These are phyloP conservation scores for Lipomyces kockii DNA, from an alignment of 805 yeast species.

Conservation along the genomic window DNA sequence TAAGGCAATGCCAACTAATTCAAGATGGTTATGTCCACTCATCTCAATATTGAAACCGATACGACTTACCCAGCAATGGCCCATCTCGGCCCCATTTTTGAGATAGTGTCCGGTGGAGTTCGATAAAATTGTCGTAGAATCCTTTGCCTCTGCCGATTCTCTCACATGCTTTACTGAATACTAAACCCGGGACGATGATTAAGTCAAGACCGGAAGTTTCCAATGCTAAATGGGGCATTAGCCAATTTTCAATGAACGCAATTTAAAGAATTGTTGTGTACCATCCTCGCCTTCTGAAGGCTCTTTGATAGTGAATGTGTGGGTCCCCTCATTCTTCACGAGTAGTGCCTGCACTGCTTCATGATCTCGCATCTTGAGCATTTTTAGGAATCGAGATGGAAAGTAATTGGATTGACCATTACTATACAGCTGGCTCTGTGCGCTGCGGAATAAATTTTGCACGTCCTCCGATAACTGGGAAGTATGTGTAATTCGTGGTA, in stretches of 20 bases:
- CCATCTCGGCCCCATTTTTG: not conserved
- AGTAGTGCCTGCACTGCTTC: conserved; percentile 3
- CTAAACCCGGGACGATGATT: conserved; percentile 84
- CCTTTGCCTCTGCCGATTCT: conserved; percentile 95
- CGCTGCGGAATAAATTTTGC: conserved; percentile 8
- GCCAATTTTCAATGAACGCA: not conserved
- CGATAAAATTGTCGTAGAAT: conserved; percentile 78
- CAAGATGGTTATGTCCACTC: not conserved
- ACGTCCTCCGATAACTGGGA: conserved; percentile 1
- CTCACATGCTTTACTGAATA: conserved; percentile 58
- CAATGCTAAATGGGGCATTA: conserved; percentile 27
- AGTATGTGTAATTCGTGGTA: conserved; percentile 55
- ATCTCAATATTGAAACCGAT: too few species aligned
- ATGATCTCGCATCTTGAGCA: conserved; percentile 12
- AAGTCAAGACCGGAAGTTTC: conserved; percentile 61
- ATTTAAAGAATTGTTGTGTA: not conserved
- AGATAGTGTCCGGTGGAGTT: conserved; percentile 52
- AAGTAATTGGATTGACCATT: conserved; percentile 6
- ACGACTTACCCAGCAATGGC: conserved; percentile 19
- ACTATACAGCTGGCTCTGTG: conserved; percentile 7
- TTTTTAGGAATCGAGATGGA: conserved; percentile 21
- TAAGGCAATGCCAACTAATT: conserved; percentile 63
- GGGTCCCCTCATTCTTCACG: conserved; percentile 14
- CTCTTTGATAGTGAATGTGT: conserved; percentile 22
- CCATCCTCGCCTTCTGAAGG: conserved; percentile 28